These are phyloP conservation scores for Knufia fluminis DNA, from an alignment of 2,329 filamentous ascomycete species.

Conservation along the genomic window DNA sequence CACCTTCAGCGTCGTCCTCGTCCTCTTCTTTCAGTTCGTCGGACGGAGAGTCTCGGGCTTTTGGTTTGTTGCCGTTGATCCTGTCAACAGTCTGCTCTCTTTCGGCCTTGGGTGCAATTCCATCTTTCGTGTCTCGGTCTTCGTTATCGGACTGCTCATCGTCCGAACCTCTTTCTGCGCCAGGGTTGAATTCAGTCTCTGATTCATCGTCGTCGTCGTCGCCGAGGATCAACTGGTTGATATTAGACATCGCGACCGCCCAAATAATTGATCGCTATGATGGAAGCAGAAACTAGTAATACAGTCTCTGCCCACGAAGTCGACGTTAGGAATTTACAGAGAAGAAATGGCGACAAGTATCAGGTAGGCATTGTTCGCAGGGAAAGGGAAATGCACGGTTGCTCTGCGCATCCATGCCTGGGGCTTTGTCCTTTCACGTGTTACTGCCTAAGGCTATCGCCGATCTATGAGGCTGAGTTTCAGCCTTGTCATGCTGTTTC, in stretches of 20 bases:
- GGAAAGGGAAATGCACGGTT: background rate
- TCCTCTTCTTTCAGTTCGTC: constrained; percentile 41
- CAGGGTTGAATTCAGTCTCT: constrained; percentile 83
- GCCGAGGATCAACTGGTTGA: constrained; percentile 37
- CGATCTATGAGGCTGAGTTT: no score
- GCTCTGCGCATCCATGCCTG: no score
- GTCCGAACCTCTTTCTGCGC: constrained; percentile 62
- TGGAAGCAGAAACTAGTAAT: background rate
- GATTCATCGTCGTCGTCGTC: constrained; percentile 52
- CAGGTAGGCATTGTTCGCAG: background rate
- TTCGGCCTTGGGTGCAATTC: constrained; percentile 11
- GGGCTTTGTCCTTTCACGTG: background rate
- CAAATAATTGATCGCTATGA: no score
- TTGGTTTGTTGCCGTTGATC: constrained; percentile 8
- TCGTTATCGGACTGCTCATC: constrained; percentile 31
- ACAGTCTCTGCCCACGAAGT: no score
- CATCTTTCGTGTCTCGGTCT: constrained; percentile 24
- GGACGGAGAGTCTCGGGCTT: constrained; percentile 26
- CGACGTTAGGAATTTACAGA: constrained; percentile 44
- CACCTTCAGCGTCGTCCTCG: constrained; percentile 33
- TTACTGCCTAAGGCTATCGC: no score
- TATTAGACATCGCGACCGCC: background rate
- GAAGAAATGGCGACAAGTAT: no score
- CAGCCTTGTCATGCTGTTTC: background rate
- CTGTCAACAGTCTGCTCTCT: constrained; percentile 10